These are phyloP conservation scores for Lentinula detonsa DNA, from an alignment of 768 basidiomycete species.

Conservation along the genomic window DNA sequence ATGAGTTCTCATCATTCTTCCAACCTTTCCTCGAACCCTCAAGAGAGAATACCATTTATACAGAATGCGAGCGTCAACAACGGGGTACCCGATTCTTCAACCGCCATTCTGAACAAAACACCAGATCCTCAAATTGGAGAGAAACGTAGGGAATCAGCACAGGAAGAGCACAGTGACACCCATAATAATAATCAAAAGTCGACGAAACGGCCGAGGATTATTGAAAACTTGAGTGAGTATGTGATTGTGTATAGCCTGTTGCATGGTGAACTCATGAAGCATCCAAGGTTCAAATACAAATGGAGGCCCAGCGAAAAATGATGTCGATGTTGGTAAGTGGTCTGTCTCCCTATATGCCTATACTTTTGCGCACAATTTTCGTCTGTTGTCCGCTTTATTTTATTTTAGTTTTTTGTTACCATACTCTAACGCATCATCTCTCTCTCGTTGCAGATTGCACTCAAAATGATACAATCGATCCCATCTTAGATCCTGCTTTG, in stretches of 20 bases:
- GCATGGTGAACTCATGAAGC: not conserved
- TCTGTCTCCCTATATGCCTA: not conserved
- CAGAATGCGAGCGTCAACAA: not conserved
- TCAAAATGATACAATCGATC: not conserved
- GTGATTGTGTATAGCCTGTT: not conserved
- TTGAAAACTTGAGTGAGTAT: not conserved
- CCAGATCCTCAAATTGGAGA: not conserved
- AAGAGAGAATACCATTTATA: not conserved
- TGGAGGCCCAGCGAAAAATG: not conserved
- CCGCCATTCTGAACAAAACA: not conserved
- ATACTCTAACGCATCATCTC: not conserved
- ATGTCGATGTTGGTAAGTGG: not conserved
- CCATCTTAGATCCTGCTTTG: not conserved
- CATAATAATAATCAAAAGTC: not conserved
- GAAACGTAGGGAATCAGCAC: not conserved
- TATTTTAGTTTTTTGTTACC: not conserved
- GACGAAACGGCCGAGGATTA: not conserved
- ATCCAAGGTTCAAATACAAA: not conserved
- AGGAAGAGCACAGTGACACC: not conserved
- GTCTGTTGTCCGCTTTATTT: not conserved
- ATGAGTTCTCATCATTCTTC: not conserved
- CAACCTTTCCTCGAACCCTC: not conserved
- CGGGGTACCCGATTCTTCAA: not conserved
- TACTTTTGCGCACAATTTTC: too few relatives aligned
- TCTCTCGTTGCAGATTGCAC: not conserved